Evolutionary conservation across 2,329 filamentous ascomycete species (phyloP).

Genomic region (Paramyrothecium roridum): DNA sequence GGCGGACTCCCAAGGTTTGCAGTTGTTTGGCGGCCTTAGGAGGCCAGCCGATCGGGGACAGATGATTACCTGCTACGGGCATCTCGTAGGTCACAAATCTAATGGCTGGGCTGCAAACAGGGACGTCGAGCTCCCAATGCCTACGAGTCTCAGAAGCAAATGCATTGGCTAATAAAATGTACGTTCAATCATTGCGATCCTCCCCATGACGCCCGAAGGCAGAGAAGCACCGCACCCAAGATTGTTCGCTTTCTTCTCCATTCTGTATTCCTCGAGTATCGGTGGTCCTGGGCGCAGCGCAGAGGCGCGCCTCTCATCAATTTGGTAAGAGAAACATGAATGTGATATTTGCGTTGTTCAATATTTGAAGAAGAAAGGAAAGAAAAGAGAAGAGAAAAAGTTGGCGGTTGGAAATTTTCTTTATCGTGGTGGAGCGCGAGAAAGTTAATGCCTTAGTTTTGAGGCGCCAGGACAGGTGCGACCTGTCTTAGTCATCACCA

Average conservation of each 20-base stretch:
- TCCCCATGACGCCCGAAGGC: conserved; percentile 40
- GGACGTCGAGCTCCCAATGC: too few relatives aligned
- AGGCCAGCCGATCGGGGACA: too few relatives aligned
- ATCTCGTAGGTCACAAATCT: too few relatives aligned
- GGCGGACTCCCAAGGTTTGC: too few relatives aligned
- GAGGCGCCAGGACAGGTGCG: conserved; percentile 7
- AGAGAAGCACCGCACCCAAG: conserved; percentile 58
- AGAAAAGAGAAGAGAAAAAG: conserved; percentile 18
- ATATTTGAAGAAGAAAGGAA: conserved; percentile 26
- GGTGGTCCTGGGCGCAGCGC: conserved; percentile 43
- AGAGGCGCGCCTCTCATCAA: conserved; percentile 45
- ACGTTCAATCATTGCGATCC: conserved; percentile 60
- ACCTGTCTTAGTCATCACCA: too few relatives aligned
- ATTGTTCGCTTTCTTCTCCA: conserved; percentile 55
- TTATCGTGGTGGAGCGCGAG: conserved; percentile 13
- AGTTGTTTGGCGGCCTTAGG: too few relatives aligned
- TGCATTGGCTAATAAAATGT: conserved; percentile 30
- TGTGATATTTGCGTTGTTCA: conserved; percentile 48
- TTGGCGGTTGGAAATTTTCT: conserved; percentile 8
- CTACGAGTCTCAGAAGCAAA: too few relatives aligned
- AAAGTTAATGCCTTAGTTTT: conserved; percentile 9
- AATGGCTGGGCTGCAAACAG: too few relatives aligned
- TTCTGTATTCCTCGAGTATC: conserved; percentile 45
- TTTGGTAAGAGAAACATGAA: conserved; percentile 33
- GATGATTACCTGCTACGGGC: too few relatives aligned